A percentile compares a stretch with the other conserved stretches of the same genome.
These are phyloP conservation scores for Aethionema arabicum DNA, from an alignment of 345 rosid species.

Conservation along the genomic window DNA sequence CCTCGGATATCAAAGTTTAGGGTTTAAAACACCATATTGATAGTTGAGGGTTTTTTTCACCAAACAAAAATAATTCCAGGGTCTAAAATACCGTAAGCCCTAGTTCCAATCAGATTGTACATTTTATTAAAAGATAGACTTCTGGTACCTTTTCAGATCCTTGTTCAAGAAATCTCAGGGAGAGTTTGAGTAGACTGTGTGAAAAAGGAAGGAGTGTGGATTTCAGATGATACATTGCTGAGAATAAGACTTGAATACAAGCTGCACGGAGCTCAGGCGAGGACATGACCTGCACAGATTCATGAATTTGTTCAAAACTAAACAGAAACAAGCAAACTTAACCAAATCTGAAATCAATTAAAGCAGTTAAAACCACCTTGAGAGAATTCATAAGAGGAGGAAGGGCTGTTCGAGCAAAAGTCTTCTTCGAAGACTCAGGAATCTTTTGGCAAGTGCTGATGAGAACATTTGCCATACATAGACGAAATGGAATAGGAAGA, in stretches of 20 bases:
- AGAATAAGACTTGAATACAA: constrained; percentile 77
- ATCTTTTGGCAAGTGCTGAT: constrained; percentile 83
- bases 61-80: too few species aligned
- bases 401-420: constrained; percentile 53
- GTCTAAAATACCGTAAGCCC: not conserved
- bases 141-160: constrained; percentile 66
- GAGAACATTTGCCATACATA: constrained; percentile 90
- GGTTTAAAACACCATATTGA: not conserved
- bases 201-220: constrained; percentile 72
- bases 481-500: constrained; percentile 49
- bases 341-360: not conserved
- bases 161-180: constrained; percentile 56
- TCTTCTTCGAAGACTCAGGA: constrained; percentile 52
- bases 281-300: constrained; percentile 45
- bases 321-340: not conserved
- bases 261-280: constrained; percentile 64
- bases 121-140: constrained; percentile 10
- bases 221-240: constrained; percentile 83
- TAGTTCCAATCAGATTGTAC: constrained; percentile 10
- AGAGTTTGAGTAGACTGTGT: constrained; percentile 61
- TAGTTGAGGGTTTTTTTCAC: not conserved
- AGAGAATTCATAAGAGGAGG: constrained; percentile 52
- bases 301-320: constrained; percentile 11
- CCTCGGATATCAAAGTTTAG: too few species aligned
- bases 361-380: constrained; percentile 50